Evolutionary conservation across 2,329 filamentous ascomycete species (phyloP).

Genomic region (Knufia fluminis): DNA sequence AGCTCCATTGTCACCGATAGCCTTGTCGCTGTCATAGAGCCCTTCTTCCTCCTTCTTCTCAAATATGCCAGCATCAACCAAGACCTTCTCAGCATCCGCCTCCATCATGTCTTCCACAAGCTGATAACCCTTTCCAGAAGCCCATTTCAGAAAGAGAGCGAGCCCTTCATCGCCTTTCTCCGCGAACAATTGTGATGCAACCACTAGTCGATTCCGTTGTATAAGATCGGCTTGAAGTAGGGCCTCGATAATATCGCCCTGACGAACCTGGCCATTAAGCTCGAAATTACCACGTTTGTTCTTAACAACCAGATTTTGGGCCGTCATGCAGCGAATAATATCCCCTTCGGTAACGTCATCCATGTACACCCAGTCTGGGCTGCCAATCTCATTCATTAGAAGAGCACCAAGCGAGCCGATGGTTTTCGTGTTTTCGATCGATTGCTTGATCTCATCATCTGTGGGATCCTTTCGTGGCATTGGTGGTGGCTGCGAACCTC

Average conservation of each 20-base stretch:
- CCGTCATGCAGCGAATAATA: background rate
- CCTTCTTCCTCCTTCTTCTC: background rate
- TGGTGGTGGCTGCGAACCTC: background rate
- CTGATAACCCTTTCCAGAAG: background rate
- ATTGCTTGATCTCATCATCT: background rate
- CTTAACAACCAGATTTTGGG: background rate
- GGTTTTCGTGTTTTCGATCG: background rate
- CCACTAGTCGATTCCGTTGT: background rate
- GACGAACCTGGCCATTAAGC: background rate
- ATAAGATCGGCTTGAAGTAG: background rate
- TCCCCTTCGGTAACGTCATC: background rate
- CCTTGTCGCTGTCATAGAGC: constrained; percentile 11
- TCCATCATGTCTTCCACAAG: constrained; percentile 11
- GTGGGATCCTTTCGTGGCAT: background rate
- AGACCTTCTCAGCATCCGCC: constrained; percentile 13
- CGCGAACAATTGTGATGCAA: background rate
- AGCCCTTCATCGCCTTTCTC: too few relatives aligned
- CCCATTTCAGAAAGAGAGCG: too few relatives aligned
- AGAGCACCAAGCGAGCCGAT: background rate
- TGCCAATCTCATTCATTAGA: background rate
- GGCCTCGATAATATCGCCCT: constrained; percentile 2
- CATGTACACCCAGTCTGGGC: background rate
- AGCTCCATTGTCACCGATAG: constrained; percentile 11
- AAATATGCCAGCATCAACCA: constrained; percentile 12
- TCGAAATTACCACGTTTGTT: background rate